Conservation (phyloP, 345 rosid species). For the Eucalyptus regnans region DNA sequence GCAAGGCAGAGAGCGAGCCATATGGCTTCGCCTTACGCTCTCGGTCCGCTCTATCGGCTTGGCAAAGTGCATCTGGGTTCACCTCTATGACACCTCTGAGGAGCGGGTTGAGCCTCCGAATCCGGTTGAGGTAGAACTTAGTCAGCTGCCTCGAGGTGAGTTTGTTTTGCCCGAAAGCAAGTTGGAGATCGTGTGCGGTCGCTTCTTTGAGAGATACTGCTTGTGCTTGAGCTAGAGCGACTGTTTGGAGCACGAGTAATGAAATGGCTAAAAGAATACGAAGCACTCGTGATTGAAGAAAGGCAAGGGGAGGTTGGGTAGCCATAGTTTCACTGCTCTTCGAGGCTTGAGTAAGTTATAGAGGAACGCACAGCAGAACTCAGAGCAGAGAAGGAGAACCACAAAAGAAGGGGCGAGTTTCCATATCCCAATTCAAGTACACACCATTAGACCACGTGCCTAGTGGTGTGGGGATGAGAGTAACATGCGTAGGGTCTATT, state of each 20-base stretch:
- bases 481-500: too few species aligned
- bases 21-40: conserved; percentile 17
- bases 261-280: not conserved
- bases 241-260: not conserved
- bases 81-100: conserved; percentile 55
- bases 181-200: conserved; percentile 25
- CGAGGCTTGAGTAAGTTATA: not conserved
- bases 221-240: not conserved
- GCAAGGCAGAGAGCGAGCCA: too few species aligned
- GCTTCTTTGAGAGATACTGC: conserved; percentile 21
- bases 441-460: not conserved
- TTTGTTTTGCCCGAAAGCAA: conserved; percentile 28
- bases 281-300: not conserved
- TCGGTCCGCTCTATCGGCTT: conserved; percentile 47
- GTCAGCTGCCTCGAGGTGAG: conserved; percentile 56
- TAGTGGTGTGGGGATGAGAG: not conserved
- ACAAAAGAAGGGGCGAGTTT: not conserved
- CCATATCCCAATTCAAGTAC: not conserved
- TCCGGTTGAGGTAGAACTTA: conserved; percentile 32
- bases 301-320: not conserved
- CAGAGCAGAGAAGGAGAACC: not conserved
- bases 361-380: not conserved
- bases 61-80: conserved; percentile 51
- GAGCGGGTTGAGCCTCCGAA: conserved; percentile 27
- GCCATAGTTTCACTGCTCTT: not conserved